phyloP scores from a whole-genome alignment of 2,329 filamentous ascomycete genomes.

The Exophiala sp. region DNA sequence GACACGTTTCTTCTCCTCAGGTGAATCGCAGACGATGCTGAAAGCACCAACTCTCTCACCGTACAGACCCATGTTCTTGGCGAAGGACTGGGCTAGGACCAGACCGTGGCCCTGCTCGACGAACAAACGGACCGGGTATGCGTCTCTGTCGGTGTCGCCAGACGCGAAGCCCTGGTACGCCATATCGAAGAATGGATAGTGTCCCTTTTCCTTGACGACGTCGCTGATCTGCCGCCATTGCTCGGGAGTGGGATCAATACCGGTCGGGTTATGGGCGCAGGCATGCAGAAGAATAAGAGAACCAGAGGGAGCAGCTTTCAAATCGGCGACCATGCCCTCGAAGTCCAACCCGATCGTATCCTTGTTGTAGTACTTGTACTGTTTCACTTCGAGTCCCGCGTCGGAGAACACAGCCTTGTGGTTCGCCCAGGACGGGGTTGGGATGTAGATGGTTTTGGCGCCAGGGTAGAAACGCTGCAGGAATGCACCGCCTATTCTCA shows the following conservation, averaged over 20 bases:
- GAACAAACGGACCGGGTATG: conserved; percentile 89
- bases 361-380: conserved; percentile 99
- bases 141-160: conserved; percentile 84
- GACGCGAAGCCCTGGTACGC: conserved; percentile 98
- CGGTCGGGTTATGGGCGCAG: conserved; percentile 96
- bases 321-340: conserved; percentile 81
- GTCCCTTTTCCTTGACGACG: conserved; percentile 75
- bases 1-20: conserved; percentile 89
- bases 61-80: conserved; percentile 99
- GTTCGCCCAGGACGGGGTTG: conserved; percentile 95
- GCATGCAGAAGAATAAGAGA: conserved; percentile 93
- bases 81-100: conserved; percentile 86
- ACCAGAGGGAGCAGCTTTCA: conserved; percentile 79
- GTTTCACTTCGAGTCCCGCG: conserved; percentile 80
- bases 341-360: conserved; percentile 97
- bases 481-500: conserved; percentile 92
- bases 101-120: conserved; percentile 85
- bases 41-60: conserved; percentile 97
- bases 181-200: conserved; percentile 99
- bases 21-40: conserved; percentile 77
- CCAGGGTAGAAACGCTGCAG: conserved; percentile 84
- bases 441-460: conserved; percentile 94
- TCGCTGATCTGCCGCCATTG: conserved; percentile 91
- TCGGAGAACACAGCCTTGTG: conserved; percentile 95
- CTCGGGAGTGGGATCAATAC: conserved; percentile 83